phyloP scores from a whole-genome alignment of 148 eudicot genomes.

The Euryodendron excelsum region DNA sequence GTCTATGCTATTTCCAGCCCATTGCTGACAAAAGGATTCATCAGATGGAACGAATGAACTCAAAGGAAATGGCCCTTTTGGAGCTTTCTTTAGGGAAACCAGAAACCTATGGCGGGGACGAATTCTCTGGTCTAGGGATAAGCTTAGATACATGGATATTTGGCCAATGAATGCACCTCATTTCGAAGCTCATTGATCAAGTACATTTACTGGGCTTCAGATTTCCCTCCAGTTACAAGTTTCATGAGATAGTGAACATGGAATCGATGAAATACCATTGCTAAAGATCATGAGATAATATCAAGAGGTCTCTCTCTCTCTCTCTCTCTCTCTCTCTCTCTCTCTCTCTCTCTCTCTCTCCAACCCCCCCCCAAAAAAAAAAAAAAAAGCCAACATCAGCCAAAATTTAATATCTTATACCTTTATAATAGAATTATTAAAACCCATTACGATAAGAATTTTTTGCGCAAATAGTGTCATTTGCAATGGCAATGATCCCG shows the following conservation, averaged over 20 bases:
- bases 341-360: too few relatives aligned
- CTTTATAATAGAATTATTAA: not conserved
- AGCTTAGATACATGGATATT: slow-evolving; percentile 89
- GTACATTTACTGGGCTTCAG: slow-evolving; percentile 84
- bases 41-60: slow-evolving; percentile 86
- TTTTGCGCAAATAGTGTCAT: too few relatives aligned
- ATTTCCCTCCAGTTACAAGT: slow-evolving; percentile 59
- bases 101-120: slow-evolving; percentile 90
- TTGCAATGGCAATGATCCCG: too few relatives aligned
- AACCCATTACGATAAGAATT: too few relatives aligned
- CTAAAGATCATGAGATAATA: not conserved
- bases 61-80: slow-evolving; percentile 92
- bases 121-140: slow-evolving; percentile 93
- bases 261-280: not conserved
- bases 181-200: slow-evolving; percentile 80
- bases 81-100: slow-evolving; percentile 80
- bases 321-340: too few relatives aligned
- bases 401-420: not conserved
- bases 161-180: slow-evolving; percentile 78
- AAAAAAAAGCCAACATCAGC: not conserved
- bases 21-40: slow-evolving; percentile 81
- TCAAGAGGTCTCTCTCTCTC: not conserved
- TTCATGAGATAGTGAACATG: not conserved
- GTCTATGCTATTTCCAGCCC: slow-evolving; percentile 87
- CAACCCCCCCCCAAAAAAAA: too few relatives aligned